Base-by-base conservation (phyloP, 192 early-diverging fungal species). In the Podila minutissima region DNA sequence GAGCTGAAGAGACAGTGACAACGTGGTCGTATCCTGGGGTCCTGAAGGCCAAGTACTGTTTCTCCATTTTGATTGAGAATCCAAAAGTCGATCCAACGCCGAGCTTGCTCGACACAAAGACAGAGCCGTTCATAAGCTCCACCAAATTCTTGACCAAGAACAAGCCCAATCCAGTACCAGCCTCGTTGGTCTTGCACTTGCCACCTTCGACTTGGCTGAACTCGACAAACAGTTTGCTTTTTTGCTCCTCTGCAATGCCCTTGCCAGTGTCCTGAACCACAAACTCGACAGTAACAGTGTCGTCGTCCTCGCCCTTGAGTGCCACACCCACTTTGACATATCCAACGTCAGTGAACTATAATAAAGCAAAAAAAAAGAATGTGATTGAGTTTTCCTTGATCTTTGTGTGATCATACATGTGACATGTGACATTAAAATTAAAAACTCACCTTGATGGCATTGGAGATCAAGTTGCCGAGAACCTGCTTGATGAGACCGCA, bases 71-170 rank as follows among this genome's bases (percentile, higher is more conserved):
- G 77, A 81, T 73, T 9, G 64, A 62, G 29, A 81, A 81, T 37
- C 77, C 77, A 66, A 81, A 81, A 9, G 77, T 81, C 3, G 77
- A 81, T 19, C 77, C 77, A 32, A 81, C 77, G 38, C 77, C 77
- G 24, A 73, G 62, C 28, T 81, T 37, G 58, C 77, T 81, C 12
- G 49, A 15, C 6, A 81, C 71, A 69, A 81, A 81, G 55, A 81
- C 77, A 24, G 65, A 59, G 17, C 77, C 77, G 33, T 66, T 64
- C 77, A 81, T 81, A 41, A 81, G 59, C 38, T 81, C 77, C 24
- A 81, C 77, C 38, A 81, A 58, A 22, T 73, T 81, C 48, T 81
- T 81, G 62, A 81, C 77, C 53, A 81, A 32, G 41, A 81, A 81
- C 7, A 81, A 62, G 28, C 77, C 77, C 6, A 81, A 71, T 4